Percentiles rank a stretch among this genome's conserved stretches.
Evolutionary conservation across 169 alveolate species (phyloP).

Genomic region (Plasmodium cynomolgi): DNA sequence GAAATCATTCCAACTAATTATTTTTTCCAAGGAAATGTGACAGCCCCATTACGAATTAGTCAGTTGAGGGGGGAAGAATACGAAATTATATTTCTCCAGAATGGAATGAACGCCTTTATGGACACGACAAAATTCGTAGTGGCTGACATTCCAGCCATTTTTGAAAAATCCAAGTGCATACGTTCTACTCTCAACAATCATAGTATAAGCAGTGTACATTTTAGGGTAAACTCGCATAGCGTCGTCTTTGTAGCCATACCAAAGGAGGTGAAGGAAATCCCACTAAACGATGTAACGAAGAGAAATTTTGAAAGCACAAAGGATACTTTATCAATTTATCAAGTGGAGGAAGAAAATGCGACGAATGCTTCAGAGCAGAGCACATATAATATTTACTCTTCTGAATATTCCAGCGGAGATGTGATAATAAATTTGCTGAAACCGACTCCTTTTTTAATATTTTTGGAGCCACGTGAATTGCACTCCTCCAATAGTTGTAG

Average conservation of each 20-base stretch:
- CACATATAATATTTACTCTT: slow-evolving; percentile 58
- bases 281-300: slow-evolving; percentile 48
- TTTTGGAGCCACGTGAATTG: slow-evolving; percentile 74
- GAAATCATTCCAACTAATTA: slow-evolving; percentile 85
- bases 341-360: slow-evolving; percentile 49
- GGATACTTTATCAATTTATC: slow-evolving; percentile 70
- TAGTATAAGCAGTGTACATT: slow-evolving; percentile 55
- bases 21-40: slow-evolving; percentile 87
- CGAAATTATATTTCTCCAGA: slow-evolving; percentile 85
- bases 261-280: slow-evolving; percentile 74
- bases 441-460: slow-evolving; percentile 78
- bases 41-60: slow-evolving; percentile 82
- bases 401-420: slow-evolving; percentile 61
- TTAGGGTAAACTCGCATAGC: slow-evolving; percentile 78
- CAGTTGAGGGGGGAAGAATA: slow-evolving; percentile 89
- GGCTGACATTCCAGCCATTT: slow-evolving; percentile 89
- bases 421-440: slow-evolving; percentile 37
- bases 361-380: slow-evolving; percentile 62
- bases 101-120: slow-evolving; percentile 89
- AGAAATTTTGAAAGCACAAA: slow-evolving; percentile 13
- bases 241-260: slow-evolving; percentile 82
- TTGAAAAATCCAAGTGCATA: slow-evolving; percentile 80
- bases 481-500: slow-evolving; percentile 75
- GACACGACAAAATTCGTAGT: slow-evolving; percentile 81
- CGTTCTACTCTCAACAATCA: slow-evolving; percentile 53